Evolutionary conservation across 2,329 filamentous ascomycete genomes (phyloP).

Genomic region (Grosmannia clavigera): DNA sequence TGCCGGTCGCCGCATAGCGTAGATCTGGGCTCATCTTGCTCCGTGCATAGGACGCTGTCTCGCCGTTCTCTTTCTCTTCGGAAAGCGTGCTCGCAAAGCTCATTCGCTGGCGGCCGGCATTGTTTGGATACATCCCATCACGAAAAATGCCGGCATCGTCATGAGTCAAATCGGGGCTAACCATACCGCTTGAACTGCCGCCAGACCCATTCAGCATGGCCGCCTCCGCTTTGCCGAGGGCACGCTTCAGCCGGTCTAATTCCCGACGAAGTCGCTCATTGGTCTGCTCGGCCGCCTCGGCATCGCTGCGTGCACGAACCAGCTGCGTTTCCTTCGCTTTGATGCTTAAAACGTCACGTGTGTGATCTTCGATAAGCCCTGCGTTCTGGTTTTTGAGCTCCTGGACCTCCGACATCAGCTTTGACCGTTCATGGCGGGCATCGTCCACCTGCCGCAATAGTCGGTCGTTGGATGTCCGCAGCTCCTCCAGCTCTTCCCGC

Average conservation of each 20-base stretch:
- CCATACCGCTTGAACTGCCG: conserved; percentile 13
- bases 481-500: conserved; percentile 80
- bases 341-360: conserved; percentile 85
- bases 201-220: conserved; percentile 13
- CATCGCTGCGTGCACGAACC: conserved; percentile 80
- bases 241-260: conserved; percentile 85
- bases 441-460: conserved; percentile 67
- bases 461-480: conserved; percentile 72
- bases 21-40: conserved; percentile 45
- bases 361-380: conserved; percentile 92
- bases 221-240: conserved; percentile 52
- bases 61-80: conserved; percentile 68
- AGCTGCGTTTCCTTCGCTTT: conserved; percentile 98
- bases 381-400: conserved; percentile 97
- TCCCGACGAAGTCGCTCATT: conserved; percentile 78
- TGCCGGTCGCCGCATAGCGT: conserved; percentile 30
- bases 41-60: conserved; percentile 26
- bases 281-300: conserved; percentile 74
- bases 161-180: conserved; percentile 27
- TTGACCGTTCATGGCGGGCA: conserved; percentile 66
- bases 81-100: conserved; percentile 55
- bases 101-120: conserved; percentile 32
- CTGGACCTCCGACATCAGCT: conserved; percentile 73
- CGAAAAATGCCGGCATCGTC: conserved; percentile 51
- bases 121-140: conserved; percentile 29